These are phyloP conservation scores for Cladosporium sp. DNA, from an alignment of 2,329 filamentous ascomycete genomes.

Conservation along the genomic window DNA sequence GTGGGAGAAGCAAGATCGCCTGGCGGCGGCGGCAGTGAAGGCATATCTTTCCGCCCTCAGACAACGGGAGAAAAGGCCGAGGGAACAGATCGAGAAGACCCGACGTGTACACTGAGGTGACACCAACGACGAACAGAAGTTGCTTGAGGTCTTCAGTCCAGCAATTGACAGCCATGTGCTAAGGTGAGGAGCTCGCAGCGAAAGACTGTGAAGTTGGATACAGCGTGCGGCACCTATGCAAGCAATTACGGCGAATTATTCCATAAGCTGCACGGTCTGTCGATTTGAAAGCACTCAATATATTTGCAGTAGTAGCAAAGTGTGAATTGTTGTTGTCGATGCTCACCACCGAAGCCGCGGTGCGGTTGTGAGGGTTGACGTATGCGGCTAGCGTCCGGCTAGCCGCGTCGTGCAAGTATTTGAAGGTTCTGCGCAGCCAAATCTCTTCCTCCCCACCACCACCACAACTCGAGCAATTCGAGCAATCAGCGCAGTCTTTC, in stretches of 20 bases:
- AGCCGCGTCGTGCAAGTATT: not conserved
- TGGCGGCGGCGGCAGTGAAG: not conserved
- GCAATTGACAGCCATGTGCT: not conserved
- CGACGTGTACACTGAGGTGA: not conserved
- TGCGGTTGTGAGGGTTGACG: not conserved
- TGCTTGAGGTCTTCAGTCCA: not conserved
- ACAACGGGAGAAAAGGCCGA: not conserved
- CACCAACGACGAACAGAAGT: not conserved
- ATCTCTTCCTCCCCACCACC: not conserved
- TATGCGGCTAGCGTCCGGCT: not conserved
- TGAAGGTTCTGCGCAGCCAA: not conserved
- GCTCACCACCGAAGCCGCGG: not conserved
- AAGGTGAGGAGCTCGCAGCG: no score
- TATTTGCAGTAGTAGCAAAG: not conserved
- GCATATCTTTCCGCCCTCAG: not conserved
- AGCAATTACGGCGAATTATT: no score
- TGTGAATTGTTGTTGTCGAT: not conserved
- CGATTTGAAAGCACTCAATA: not conserved
- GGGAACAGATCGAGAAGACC: not conserved
- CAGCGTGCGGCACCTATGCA: no score
- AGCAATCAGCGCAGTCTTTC: constrained; percentile 3
- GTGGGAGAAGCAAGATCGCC: not conserved
- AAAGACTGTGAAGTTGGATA: no score
- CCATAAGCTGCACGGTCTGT: no score
- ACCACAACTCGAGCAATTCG: not conserved